phyloP scores from a whole-genome alignment of 2,329 filamentous ascomycete genomes.

The Daldinia sp. region DNA sequence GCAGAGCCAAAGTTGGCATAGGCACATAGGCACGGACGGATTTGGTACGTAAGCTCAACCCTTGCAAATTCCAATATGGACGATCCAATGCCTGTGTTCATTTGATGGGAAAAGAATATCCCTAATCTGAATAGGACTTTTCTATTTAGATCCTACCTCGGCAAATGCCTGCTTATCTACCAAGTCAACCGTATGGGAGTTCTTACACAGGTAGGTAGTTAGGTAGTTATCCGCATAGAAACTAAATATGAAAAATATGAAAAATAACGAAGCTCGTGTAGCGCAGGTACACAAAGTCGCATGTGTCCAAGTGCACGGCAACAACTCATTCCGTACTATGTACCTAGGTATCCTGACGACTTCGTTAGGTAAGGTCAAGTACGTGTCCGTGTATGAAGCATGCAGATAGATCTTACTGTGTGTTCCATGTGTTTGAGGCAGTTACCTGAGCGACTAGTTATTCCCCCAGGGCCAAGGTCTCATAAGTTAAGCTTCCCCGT shows the following conservation, averaged over 20 bases:
- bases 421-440: neutral
- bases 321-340: constrained; percentile 1
- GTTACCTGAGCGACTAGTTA: neutral
- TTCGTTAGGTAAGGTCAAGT: no score
- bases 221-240: neutral
- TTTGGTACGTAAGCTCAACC: neutral
- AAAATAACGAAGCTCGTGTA: neutral
- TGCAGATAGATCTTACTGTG: constrained; percentile 1
- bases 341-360: no score
- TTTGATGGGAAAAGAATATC: neutral
- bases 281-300: neutral
- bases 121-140: no score
- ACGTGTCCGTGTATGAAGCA: neutral
- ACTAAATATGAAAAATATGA: neutral
- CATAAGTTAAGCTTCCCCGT: constrained; percentile 30
- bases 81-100: neutral
- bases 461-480: neutral
- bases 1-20: neutral
- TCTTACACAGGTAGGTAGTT: no score
- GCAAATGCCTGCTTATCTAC: neutral
- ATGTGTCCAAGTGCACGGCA: neutral
- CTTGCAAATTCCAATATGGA: constrained; percentile 1
- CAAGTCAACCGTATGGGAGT: no score
- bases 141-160: neutral
- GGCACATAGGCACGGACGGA: no score